Percentiles rank a stretch among this genome's conserved stretches.
These are phyloP conservation scores for Penicillium hesseltinei DNA, from an alignment of 2,329 filamentous ascomycete species.

Conservation along the genomic window DNA sequence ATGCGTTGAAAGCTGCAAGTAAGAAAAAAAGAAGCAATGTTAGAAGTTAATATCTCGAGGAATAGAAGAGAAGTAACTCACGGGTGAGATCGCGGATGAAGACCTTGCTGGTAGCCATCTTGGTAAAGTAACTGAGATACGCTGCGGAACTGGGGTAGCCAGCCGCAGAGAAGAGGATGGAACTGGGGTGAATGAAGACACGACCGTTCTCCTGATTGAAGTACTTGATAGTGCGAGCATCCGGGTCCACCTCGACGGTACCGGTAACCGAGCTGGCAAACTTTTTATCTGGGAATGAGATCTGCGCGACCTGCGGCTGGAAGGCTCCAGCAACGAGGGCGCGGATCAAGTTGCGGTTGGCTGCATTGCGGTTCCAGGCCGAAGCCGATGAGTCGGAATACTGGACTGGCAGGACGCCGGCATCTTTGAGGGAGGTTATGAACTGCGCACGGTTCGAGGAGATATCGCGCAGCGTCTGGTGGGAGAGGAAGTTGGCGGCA, in stretches of 20 bases:
- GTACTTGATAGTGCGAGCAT: slow-evolving; percentile 88
- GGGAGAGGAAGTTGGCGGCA: slow-evolving; percentile 78
- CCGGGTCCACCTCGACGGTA: slow-evolving; percentile 87
- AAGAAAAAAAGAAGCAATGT: background rate
- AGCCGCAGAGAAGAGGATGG: slow-evolving; percentile 80
- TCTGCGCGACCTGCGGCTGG: slow-evolving; percentile 83
- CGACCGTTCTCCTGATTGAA: slow-evolving; percentile 81
- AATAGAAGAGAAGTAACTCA: slow-evolving; percentile 48
- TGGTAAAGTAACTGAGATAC: slow-evolving; percentile 86
- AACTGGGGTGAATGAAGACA: slow-evolving; percentile 90
- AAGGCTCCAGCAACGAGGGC: slow-evolving; percentile 72
- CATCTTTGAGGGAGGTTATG: slow-evolving; percentile 78
- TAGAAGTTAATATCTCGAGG: slow-evolving; percentile 4
- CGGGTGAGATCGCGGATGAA: slow-evolving; percentile 89
- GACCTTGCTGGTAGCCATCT: slow-evolving; percentile 88
- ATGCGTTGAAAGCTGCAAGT: slow-evolving; percentile 71
- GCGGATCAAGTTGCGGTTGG: slow-evolving; percentile 57
- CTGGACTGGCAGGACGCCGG: slow-evolving; percentile 68
- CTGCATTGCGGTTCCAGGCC: slow-evolving; percentile 32
- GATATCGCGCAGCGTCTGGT: slow-evolving; percentile 83
- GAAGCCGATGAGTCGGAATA: slow-evolving; percentile 33
- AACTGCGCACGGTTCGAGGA: slow-evolving; percentile 83
- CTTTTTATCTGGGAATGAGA: slow-evolving; percentile 93
- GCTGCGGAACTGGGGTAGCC: slow-evolving; percentile 70
- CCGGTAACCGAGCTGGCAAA: slow-evolving; percentile 84